Evolutionary conservation across 2,329 filamentous ascomycete genomes (phyloP), one percentile per base, ranked within the genome.

Genomic region (Stenocarpella maydis): DNA sequence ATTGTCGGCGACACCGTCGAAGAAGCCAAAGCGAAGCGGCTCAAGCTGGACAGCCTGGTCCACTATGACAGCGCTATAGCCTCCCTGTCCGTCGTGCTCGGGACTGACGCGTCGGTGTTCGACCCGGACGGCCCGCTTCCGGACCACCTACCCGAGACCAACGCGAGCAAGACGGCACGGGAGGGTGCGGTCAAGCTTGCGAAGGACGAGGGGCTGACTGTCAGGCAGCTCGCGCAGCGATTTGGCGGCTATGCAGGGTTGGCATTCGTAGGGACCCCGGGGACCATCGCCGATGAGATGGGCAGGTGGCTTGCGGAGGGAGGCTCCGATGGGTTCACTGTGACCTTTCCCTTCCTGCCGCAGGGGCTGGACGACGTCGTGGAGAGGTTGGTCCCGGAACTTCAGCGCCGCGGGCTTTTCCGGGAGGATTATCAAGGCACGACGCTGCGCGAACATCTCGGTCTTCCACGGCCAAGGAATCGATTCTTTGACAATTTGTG

Each of bases 41-140:
- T 86, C 3, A 77, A 82, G 67, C 75, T 87, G 4, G 85, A 87
- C 69, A 84, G 83, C 68, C 74, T 86, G 5, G 85, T 87, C 2
- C 84, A 87, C 73, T 87, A 86, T 55, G 85, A 87, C 54, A 86
- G 82, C 72, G 82, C 82, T 4, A 85, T 88, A 71, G 83, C 84
- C 0, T 87, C 84, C 1, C 74, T 88, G 47, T 86, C 84, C 0
- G 78, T 87, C 41, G 72, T 77, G 0, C 78, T 87, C 1, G 85
- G 85, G 1, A 77, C 77, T 0, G 85, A 87, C 76, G 83, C 78
- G 1, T 83, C 83, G 2, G 76, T 70, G 0, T 82, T 85, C 37
- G 84, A 87, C 60, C 85, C 84, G 0, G 84, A 88, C 71, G 80
- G 75, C 0, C 83, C 82, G 0, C 75, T 88, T 6, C 86, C 86